Base-by-base conservation (phyloP, 257 asterid species). In the Nicotiana sylvestris region DNA sequence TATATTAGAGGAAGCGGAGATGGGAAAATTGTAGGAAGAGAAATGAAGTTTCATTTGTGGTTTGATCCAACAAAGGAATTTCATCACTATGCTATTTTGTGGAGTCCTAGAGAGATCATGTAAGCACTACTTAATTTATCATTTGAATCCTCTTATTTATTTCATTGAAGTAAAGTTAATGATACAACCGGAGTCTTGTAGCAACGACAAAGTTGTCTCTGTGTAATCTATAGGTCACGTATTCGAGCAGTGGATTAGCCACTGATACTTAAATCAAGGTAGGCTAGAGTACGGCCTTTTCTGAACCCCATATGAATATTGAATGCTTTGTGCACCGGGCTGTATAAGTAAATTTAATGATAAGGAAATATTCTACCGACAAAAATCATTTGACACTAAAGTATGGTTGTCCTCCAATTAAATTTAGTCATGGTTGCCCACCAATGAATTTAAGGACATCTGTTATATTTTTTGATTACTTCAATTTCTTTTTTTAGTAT, bases 1-100 rank as follows among this genome's bases (percentile, higher is more conserved):
- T 95, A 95, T 55, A 91, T 94, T 10, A 86, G 93, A 81, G 99
- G 99, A 62, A 95, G 97, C 86, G 99, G 99, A 25, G 99, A 95
- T 87, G 97, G 98, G 3, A 91, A 77, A 61, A 92, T 92, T 43
- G 80, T 95, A 11, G 99, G 99, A 64, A 92, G 99, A 81, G 99
- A 94, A 85, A 92, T 95, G 97, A 91, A 94, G 85, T 95, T 95
- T 77, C 98, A 94, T 78, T 84, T 95, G 57, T 95, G 99, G 99
- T 95, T 95, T 78, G 99, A 95, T 92, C 99, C 99, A 76, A 95
- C 99, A 1, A 85, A 91, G 62, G 66, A 80, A 60, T 95, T 94
- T 80, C 99, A 95, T 80, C 97, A 94, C 80, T 95, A 95, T 82
- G 99, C 98, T 83, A 94, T 95, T 5, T 58, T 91, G 0, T 95